Evolutionary conservation across 192 early-diverging fungal genomes (phyloP).

Genomic region (Linnemannia exigua): DNA sequence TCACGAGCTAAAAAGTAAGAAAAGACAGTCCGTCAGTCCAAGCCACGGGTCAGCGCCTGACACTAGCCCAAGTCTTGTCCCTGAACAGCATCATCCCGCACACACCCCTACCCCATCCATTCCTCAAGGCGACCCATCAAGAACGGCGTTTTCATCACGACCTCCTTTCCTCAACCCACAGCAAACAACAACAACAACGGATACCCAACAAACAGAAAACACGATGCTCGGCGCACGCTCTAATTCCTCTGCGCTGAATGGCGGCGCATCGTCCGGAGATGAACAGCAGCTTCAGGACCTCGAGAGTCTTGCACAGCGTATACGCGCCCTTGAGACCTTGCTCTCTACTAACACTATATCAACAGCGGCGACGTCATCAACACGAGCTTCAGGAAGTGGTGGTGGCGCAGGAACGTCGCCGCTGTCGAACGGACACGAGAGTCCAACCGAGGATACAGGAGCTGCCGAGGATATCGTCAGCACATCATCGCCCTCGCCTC

Average conservation of each 20-base stretch:
- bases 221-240: conserved; percentile 28
- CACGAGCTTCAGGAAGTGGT: background rate
- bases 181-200: background rate
- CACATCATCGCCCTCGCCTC: conserved; percentile 6
- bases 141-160: background rate
- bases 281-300: conserved; percentile 43
- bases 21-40: background rate
- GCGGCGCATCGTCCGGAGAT: conserved; percentile 9
- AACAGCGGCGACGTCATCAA: background rate
- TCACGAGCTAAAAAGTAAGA: background rate
- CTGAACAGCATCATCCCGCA: background rate
- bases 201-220: background rate
- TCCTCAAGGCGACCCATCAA: background rate
- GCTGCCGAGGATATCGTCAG: conserved; percentile 31
- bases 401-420: background rate
- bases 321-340: conserved; percentile 34
- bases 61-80: background rate
- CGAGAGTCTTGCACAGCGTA: conserved; percentile 41
- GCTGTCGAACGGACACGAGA: conserved; percentile 10
- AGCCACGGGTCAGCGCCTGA: background rate
- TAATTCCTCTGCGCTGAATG: background rate
- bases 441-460: conserved; percentile 23
- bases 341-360: conserved; percentile 13
- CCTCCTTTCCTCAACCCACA: background rate
- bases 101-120: background rate